These are phyloP conservation scores for Lagenidium giganteum DNA, from an alignment of 352 stramenopile species.

Conservation along the genomic window DNA sequence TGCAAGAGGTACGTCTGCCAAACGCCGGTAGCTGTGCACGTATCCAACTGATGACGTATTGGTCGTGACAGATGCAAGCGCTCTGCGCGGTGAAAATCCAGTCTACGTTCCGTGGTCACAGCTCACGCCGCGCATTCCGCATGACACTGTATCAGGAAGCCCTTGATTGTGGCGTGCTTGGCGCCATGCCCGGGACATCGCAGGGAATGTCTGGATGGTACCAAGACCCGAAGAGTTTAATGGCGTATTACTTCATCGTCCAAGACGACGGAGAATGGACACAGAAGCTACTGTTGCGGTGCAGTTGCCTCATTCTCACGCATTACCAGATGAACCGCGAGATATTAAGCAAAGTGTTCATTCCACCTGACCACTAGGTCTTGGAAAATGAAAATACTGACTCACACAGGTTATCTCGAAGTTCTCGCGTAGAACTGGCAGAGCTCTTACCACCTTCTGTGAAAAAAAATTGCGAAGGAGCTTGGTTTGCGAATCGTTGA, in stretches of 20 bases:
- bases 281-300: conserved; percentile 38
- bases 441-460: no score
- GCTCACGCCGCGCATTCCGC: conserved; percentile 32
- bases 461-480: no score
- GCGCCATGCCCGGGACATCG: conserved; percentile 45
- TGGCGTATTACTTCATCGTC: conserved; percentile 61
- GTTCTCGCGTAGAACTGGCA: no score
- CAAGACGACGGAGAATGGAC: conserved; percentile 38
- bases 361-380: no score
- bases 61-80: no score
- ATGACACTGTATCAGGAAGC: conserved; percentile 48
- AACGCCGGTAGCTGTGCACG: background rate
- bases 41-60: conserved; percentile 6
- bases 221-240: conserved; percentile 46
- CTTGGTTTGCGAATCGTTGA: no score
- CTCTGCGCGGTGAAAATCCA: conserved; percentile 46
- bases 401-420: no score
- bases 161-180: conserved; percentile 38
- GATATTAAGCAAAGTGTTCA: conserved; percentile 26
- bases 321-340: conserved; percentile 43
- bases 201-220: conserved; percentile 57
- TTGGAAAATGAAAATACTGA: no score
- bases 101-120: conserved; percentile 37
- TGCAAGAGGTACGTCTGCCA: background rate
- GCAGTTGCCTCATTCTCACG: conserved; percentile 39